Conservation (phyloP, 441 rosid genomes). For the Adansonia rubrostipa region DNA sequence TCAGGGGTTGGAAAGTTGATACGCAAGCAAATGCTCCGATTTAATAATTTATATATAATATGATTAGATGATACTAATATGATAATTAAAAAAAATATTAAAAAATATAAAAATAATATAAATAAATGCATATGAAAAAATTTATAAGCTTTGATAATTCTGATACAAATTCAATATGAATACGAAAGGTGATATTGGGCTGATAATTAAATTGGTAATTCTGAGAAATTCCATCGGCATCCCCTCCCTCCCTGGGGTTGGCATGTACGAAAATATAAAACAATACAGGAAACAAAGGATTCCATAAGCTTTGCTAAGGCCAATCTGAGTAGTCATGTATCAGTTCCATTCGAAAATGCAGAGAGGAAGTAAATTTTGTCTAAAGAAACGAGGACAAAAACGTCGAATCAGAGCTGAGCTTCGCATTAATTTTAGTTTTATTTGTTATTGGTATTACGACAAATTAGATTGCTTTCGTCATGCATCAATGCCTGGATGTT, state of each 20-base stretch:
- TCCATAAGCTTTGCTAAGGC: not conserved
- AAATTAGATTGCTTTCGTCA: conserved; percentile 25
- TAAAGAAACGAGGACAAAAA: not conserved
- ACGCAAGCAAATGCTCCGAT: not conserved
- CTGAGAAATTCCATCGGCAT: no score
- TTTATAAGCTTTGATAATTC: no score
- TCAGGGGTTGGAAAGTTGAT: not conserved
- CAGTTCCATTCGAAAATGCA: not conserved
- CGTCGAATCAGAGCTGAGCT: not conserved
- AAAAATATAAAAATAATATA: no score
- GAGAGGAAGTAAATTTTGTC: conserved; percentile 13
- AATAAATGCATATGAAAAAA: no score
- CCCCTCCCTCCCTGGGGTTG: no score
- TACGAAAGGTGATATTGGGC: no score
- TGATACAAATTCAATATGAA: no score
- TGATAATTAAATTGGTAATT: no score
- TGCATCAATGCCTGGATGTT: conserved; percentile 7
- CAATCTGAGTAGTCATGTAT: not conserved
- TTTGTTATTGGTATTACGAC: not conserved
- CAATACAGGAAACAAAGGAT: not conserved
- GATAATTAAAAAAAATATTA: no score
- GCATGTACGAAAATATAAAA: no score
- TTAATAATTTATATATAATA: not conserved
- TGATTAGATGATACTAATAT: no score
- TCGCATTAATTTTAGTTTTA: not conserved